Evolutionary conservation across 495 filamentous ascomycete genomes (phyloP).

Genomic region (Aspergillus cavernicola): DNA sequence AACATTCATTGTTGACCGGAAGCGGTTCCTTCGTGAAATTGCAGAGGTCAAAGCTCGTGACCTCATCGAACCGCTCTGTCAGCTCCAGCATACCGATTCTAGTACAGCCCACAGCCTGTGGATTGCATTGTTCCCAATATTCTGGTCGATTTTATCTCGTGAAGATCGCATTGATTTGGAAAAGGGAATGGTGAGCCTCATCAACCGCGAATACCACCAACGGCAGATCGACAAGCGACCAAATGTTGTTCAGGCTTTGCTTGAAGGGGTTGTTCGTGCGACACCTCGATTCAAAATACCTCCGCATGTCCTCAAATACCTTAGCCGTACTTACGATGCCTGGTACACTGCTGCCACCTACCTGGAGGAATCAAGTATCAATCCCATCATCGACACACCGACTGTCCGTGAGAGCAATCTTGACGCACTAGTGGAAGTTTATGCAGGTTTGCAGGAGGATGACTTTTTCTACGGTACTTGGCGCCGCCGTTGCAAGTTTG

Average conservation of each 20-base stretch:
- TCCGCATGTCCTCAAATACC: slow-evolving; percentile 90
- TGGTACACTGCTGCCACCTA: slow-evolving; percentile 89
- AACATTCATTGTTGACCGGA: slow-evolving; percentile 69
- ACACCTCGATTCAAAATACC: slow-evolving; percentile 86
- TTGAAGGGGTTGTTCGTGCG: slow-evolving; percentile 77
- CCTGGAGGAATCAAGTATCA: slow-evolving; percentile 79
- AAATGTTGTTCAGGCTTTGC: slow-evolving; percentile 87
- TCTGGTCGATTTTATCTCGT: slow-evolving; percentile 81
- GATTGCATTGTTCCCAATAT: slow-evolving; percentile 86
- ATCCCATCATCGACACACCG: slow-evolving; percentile 77
- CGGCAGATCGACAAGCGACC: slow-evolving; percentile 90
- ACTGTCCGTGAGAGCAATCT: slow-evolving; percentile 87
- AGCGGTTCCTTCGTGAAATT: slow-evolving; percentile 76
- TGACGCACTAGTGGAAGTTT: slow-evolving; percentile 88
- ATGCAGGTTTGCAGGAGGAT: slow-evolving; percentile 83
- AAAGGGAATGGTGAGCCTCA: slow-evolving; percentile 76
- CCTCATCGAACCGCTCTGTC: slow-evolving; percentile 83
- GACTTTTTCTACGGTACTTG: slow-evolving; percentile 98
- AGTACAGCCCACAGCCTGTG: slow-evolving; percentile 81
- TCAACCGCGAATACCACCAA: slow-evolving; percentile 93
- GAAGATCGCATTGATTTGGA: slow-evolving; percentile 92
- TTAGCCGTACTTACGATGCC: slow-evolving; percentile 84
- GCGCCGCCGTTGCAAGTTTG: slow-evolving; percentile 89
- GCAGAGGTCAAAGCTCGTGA: slow-evolving; percentile 82
- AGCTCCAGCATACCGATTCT: slow-evolving; percentile 86